phyloP scores from a whole-genome alignment of 306 rosid genomes.

The Sechiopsis laciniata region DNA sequence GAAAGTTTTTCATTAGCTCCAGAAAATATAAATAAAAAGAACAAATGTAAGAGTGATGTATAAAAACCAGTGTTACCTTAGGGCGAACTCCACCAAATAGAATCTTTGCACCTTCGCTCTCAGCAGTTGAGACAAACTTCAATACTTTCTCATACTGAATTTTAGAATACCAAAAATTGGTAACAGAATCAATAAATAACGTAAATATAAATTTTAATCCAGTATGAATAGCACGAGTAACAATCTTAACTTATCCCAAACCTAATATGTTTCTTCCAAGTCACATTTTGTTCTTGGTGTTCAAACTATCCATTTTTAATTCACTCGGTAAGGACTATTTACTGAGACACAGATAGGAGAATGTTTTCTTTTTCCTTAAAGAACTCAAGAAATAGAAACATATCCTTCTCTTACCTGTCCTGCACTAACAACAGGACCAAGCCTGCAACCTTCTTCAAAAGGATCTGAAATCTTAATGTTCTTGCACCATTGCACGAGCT shows the following conservation, averaged over 20 bases:
- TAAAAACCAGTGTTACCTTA: constrained; percentile 43
- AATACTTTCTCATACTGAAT: constrained; percentile 76
- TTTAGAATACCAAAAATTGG: constrained; percentile 33
- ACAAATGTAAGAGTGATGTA: background rate
- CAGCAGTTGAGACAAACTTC: constrained; percentile 75
- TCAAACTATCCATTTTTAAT: background rate
- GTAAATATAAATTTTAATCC: background rate
- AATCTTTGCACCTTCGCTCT: constrained; percentile 87
- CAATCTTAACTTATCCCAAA: background rate
- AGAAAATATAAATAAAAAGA: constrained; percentile 12
- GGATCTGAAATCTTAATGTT: constrained; percentile 94
- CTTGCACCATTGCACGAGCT: constrained; percentile 69
- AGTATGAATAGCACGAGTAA: background rate
- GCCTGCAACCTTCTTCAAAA: constrained; percentile 95
- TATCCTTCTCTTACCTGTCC: constrained; percentile 55
- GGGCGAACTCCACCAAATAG: constrained; percentile 86
- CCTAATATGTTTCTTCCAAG: background rate
- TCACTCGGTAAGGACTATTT: no score
- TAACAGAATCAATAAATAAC: constrained; percentile 19
- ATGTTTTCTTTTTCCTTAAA: no score
- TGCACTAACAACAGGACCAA: constrained; percentile 87
- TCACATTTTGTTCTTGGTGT: background rate
- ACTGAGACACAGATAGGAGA: no score
- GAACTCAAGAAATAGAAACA: constrained; percentile 22
- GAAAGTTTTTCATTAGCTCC: constrained; percentile 5